Conservation (phyloP, 768 basidiomycete genomes). For the Psilocybe subaeruginosa region DNA sequence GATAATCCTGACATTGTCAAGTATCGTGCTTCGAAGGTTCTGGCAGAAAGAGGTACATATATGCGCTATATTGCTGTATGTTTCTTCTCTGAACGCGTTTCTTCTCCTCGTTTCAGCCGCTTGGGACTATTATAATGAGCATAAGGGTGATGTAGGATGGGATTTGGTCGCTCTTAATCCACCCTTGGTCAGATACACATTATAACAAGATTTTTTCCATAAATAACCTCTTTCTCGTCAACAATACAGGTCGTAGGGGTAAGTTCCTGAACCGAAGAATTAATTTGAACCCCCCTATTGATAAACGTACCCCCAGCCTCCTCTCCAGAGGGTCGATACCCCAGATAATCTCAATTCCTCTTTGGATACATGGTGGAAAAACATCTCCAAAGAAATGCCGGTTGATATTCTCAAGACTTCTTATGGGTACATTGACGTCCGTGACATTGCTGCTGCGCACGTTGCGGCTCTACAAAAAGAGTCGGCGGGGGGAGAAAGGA, state of each 20-base stretch:
- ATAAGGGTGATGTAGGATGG: conserved; percentile 47
- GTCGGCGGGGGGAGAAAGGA: conserved; percentile 58
- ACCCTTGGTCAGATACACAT: conserved; percentile 40
- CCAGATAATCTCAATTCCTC: conserved; percentile 44
- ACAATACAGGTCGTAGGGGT: conserved; percentile 33
- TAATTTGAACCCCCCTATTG: background rate
- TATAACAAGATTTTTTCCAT: background rate
- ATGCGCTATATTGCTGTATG: background rate
- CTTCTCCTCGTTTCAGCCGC: conserved; percentile 31
- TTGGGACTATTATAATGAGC: conserved; percentile 44
- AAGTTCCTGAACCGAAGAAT: background rate
- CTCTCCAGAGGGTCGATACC: conserved; percentile 42
- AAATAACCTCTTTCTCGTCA: background rate
- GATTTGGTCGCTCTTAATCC: conserved; percentile 59
- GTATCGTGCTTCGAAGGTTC: conserved; percentile 67
- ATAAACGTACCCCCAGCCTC: conserved; percentile 31
- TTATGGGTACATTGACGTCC: conserved; percentile 50
- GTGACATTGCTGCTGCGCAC: conserved; percentile 62
- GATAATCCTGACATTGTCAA: conserved; percentile 40
- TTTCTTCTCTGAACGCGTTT: background rate
- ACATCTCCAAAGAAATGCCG: conserved; percentile 22
- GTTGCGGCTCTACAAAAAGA: conserved; percentile 51
- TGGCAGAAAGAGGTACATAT: conserved; percentile 58
- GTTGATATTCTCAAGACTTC: conserved; percentile 20
- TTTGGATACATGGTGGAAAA: conserved; percentile 30